Evolutionary conservation across 2,329 filamentous ascomycete species (phyloP), one percentile per base, ranked within the genome.

Genomic region (Plenodomus tracheiphilus): DNA sequence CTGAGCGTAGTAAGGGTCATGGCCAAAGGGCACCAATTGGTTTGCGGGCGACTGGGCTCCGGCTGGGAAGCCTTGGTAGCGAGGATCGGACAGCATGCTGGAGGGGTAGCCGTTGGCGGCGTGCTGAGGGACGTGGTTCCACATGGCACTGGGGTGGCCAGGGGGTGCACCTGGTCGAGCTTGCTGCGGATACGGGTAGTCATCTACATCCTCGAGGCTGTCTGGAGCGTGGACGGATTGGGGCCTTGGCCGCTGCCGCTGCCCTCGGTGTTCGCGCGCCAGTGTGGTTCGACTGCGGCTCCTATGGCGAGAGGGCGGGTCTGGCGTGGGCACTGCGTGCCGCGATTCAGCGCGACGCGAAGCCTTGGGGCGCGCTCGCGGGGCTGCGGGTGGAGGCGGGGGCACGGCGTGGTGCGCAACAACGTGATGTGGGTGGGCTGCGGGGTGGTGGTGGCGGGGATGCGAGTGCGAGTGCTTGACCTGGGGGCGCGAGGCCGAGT

Each of bases 401-500:
- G 47, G 54, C 50, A 54, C 44, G 62, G 65, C 15, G 56, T 61
- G 38, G 39, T 72, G 69, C 2, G 49, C 22, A 10, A 60, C 44
- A 69, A 68, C 36, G 68, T 53, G 32, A 16, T 37, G 35, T 7
- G 35, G 16, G 16, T 37, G 35, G 8, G 16, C 16, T 5, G 16
- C 16, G 18, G 35, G 6, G 32, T 5, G 35, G 16, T 9, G 35
- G 35, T 37, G 35, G 9, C 16, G 51, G 46, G 47, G 19, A 30
- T 46, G 50, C 16, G 35, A 20, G 37, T 71, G 68, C 18, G 45
- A n/a, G 17, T 51, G 56, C 42, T 73, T 71, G 34, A 63, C 47
- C 21, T 54, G 59, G 2, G 75, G 72, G 39, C 74, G 71, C 17
- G 77, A 79, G 18, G 77, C 77, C 20, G 77, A 79, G 61, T 80